Base-by-base conservation (phyloP, 768 basidiomycete species). In the Mycena galericulata region DNA sequence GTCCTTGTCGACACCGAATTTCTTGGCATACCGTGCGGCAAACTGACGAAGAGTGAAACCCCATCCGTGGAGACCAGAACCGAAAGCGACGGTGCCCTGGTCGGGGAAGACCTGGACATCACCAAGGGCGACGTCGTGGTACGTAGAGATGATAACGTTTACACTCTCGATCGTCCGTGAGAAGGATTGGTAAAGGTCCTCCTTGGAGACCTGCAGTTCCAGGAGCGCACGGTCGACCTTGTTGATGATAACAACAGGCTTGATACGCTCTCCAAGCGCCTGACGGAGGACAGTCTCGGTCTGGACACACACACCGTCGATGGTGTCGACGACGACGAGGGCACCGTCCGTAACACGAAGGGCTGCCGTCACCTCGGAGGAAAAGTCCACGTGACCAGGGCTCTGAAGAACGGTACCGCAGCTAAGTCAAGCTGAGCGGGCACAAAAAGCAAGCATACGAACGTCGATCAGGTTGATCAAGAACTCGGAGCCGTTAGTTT, bases 261-360 rank as follows among this genome's bases (percentile, higher is more conserved):
- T 99, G 88, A 99, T 99, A 82, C 98, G 96, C 85, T 99, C 98
- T 51, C 92, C 90, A 50, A 99, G 89, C 62, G 98, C 94, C 79
- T 99, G 98, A 75, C 98, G 96, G 67, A 99, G 89, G 61, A 99
- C 98, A 15, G 98, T 99, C 86, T 99, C 98, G 78, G 98, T 99
- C 85, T 99, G 98, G 46, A 99, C 98, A 81, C 97, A 99, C 78
- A 99, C 98, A 86, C 98, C 98, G 80, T 99, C 98, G 75, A 99
- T 91, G 82, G 96, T 98, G 83, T 99, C 98, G 78, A 99, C 98
- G 80, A 99, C 98, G 75, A 99, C 98, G 75, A 99, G 94, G 67
- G 98, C 98, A 87, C 97, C 98, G 72, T 99, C 98, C 73, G 98
- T 99, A 78, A 99, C 98, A 85, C 98, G 98, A 79, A 99, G 95